phyloP scores from a whole-genome alignment of 2,329 filamentous ascomycete species.

The Penicillium oxalicum region DNA sequence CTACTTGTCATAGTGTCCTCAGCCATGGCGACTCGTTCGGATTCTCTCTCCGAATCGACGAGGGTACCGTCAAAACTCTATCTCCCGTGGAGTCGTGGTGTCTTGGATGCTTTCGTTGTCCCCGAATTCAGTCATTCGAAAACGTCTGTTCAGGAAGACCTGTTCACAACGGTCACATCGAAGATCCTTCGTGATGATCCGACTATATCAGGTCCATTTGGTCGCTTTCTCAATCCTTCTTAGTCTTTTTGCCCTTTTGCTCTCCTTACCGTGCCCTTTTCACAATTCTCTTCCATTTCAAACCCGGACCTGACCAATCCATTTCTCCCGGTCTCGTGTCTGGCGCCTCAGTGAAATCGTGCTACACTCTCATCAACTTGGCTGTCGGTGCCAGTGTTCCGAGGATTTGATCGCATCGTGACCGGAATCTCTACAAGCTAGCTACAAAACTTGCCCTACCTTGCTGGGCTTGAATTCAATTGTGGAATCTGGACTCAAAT shows the following conservation, averaged over 20 bases:
- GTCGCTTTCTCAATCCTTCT: constrained; percentile 20
- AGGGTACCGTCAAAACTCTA: neutral
- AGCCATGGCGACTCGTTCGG: neutral
- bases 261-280: constrained; percentile 11
- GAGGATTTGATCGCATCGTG: too few species aligned
- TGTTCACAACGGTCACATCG: neutral
- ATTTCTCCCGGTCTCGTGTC: neutral
- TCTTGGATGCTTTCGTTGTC: constrained; percentile 2
- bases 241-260: constrained; percentile 12
- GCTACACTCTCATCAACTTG: neutral
- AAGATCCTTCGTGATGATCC: constrained; percentile 1
- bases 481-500: too few species aligned
- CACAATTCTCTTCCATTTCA: neutral
- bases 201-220: constrained; percentile 21
- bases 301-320: neutral
- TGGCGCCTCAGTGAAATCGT: neutral
- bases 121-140: constrained; percentile 9
- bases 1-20: neutral
- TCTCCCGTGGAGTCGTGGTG: constrained; percentile 1
- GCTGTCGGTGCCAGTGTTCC: neutral
- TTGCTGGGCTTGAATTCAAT: too few species aligned
- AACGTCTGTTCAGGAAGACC: constrained; percentile 10
- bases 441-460: too few species aligned
- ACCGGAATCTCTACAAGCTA: too few species aligned
- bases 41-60: constrained; percentile 20